Conservation (phyloP, 768 basidiomycete genomes). For the Hygrophoropsis aurantiaca region DNA sequence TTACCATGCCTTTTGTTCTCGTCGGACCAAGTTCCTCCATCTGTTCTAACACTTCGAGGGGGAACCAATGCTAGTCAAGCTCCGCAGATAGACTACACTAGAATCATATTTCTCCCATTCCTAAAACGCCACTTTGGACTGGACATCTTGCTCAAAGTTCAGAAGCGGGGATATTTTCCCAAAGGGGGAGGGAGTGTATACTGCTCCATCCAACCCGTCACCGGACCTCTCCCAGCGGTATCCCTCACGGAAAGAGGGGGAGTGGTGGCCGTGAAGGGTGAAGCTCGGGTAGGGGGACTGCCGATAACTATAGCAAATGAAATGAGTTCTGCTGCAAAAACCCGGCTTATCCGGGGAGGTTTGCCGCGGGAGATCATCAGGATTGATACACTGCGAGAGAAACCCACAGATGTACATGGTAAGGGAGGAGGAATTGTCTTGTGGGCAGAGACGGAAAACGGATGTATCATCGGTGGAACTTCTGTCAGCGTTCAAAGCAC, state of each 20-base stretch:
- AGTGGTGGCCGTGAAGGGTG: slow-evolving; percentile 51
- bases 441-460: slow-evolving; percentile 71
- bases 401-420: slow-evolving; percentile 46
- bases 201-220: slow-evolving; percentile 36
- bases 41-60: slow-evolving; percentile 57
- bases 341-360: slow-evolving; percentile 41
- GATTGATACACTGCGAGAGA: slow-evolving; percentile 48
- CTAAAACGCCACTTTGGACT: slow-evolving; percentile 53
- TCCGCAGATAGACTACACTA: slow-evolving; percentile 75
- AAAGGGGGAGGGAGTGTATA: slow-evolving; percentile 67
- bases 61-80: slow-evolving; percentile 73
- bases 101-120: slow-evolving; percentile 69
- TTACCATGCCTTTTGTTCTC: slow-evolving; percentile 69
- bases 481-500: slow-evolving; percentile 57
- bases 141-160: slow-evolving; percentile 43
- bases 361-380: slow-evolving; percentile 22
- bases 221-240: slow-evolving; percentile 43
- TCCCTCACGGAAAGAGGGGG: slow-evolving; percentile 56
- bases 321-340: slow-evolving; percentile 56
- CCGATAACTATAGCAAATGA: slow-evolving; percentile 52
- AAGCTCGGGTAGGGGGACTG: slow-evolving; percentile 68
- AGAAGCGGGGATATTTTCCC: slow-evolving; percentile 68
- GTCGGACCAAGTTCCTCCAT: slow-evolving; percentile 26
- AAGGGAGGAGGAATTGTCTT: slow-evolving; percentile 71
- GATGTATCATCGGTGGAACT: slow-evolving; percentile 68